Percentiles rank a stretch among this genome's conserved stretches.
phyloP scores from a whole-genome alignment of 306 rosid species.

The Cicer pinnatifidum region DNA sequence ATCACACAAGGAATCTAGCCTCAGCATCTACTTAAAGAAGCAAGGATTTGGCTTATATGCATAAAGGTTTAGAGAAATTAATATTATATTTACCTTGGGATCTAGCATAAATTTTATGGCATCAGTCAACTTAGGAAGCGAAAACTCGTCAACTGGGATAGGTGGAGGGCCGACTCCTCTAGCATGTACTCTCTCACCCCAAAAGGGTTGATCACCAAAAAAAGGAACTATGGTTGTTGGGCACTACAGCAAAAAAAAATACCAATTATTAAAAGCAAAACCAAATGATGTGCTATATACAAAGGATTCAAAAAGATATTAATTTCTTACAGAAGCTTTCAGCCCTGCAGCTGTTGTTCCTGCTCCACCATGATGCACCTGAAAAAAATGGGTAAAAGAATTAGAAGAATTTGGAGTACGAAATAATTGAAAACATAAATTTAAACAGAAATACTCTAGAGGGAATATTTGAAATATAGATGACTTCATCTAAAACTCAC shows the following conservation, averaged over 20 bases:
- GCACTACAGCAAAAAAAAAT: conserved; percentile 58
- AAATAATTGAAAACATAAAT: not conserved
- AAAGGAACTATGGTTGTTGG: conserved; percentile 94
- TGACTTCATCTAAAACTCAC: not conserved
- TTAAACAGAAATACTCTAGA: not conserved
- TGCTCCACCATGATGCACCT: conserved; percentile 99
- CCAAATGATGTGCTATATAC: conserved; percentile 7
- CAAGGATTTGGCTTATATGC: conserved; percentile 12
- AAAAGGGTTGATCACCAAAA: conserved; percentile 98
- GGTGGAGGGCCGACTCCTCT: conserved; percentile 97
- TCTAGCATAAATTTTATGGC: conserved; percentile 86
- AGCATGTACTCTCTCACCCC: conserved; percentile 95
- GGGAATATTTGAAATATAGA: not conserved
- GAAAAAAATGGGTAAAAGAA: conserved; percentile 38
- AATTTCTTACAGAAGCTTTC: conserved; percentile 83
- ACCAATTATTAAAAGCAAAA: conserved; percentile 27
- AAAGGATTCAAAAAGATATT: conserved; percentile 31
- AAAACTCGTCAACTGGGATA: conserved; percentile 89
- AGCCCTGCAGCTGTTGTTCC: conserved; percentile 99
- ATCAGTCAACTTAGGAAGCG: conserved; percentile 77
- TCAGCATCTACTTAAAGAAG: conserved; percentile 18
- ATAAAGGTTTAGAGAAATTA: conserved; percentile 1
- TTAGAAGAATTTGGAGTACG: conserved; percentile 23
- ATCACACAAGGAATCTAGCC: not conserved
- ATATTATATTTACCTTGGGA: conserved; percentile 65